Evolutionary conservation across 2,329 filamentous ascomycete genomes (phyloP), one percentile per base, ranked within the genome.

Genomic region (Diaporthe destruens): DNA sequence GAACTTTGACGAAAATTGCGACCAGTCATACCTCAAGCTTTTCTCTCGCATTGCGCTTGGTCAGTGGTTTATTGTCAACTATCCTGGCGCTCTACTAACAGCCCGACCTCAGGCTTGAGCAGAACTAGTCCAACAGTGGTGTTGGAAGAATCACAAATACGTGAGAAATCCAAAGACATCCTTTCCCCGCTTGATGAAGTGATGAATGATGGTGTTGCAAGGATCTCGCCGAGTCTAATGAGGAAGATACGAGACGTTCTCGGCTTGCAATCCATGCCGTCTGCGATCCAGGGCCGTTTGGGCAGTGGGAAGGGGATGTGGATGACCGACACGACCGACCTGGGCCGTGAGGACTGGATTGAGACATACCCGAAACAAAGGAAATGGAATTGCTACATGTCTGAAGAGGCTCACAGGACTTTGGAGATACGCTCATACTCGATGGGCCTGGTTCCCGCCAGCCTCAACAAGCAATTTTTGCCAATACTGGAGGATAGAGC

Each of bases 281-380:
- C 88, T 44, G 91, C 87, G 0, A 90, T 92, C 53, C 93, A 96
- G 79, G 93, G 85, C 1, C 88, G 94, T 0, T 87, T 95, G 44
- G 92, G 90, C 14, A 89, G 91, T 23, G 91, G 91, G 1, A 96
- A 96, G 79, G 94, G 93, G 0, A 85, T 95, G 75, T 95, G 93
- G 93, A 86, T 92, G 59, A 80, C 91, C 5, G 90, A 92, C 75
- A 83, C 85, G 0, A 78, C 83, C 0, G 85, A 88, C 32, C 80
- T 80, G 0, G 81, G 81, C 0, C 81, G 85, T 1, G 78, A 83
- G 0, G 81, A 90, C n/a, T 94, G 91, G 92, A 93, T 95, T 55
- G 86, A 91, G 70, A 89, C 92, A 0, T 90, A 85, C 70, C 85
- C 84, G 0, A 93, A 91, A 0, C 94, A 96, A 73, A 80, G 86